Conservation (phyloP, 495 filamentous ascomycete species). For the Talaromyces adpressus region DNA sequence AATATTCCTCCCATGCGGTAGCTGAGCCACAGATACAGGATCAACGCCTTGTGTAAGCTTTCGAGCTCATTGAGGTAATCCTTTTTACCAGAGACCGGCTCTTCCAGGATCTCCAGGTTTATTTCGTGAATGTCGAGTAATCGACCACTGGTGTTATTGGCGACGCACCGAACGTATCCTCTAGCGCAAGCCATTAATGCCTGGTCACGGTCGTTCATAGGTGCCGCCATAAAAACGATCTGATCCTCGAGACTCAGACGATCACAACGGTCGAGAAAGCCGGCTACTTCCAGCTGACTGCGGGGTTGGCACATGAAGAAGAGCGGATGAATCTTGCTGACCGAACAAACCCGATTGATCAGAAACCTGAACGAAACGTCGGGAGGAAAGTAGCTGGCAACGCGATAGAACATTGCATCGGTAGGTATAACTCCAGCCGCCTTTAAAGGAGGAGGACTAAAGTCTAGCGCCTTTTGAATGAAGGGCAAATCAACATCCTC, state of each 20-base stretch:
- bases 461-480: conserved; percentile 54
- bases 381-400: conserved; percentile 71
- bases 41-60: conserved; percentile 68
- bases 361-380: conserved; percentile 72
- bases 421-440: conserved; percentile 74
- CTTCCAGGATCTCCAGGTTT: conserved; percentile 61
- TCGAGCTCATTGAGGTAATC: conserved; percentile 62
- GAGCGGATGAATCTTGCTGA: conserved; percentile 47
- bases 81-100: conserved; percentile 32
- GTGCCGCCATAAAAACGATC: conserved; percentile 66
- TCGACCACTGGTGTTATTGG: conserved; percentile 52
- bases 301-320: conserved; percentile 67
- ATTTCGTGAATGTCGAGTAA: conserved; percentile 58
- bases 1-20: conserved; percentile 72
- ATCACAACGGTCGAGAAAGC: conserved; percentile 57
- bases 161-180: conserved; percentile 61
- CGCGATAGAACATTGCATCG: conserved; percentile 54
- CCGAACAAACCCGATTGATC: conserved; percentile 60
- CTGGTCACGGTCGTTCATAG: conserved; percentile 31
- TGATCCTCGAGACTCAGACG: conserved; percentile 64
- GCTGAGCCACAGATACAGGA: conserved; percentile 82
- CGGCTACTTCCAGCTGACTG: conserved; percentile 56
- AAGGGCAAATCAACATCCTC: conserved; percentile 59
- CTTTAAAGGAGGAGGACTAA: conserved; percentile 55
- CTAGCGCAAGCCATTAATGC: conserved; percentile 31